Conservation (phyloP, 1,284 basidiomycete genomes). For the Boletus albobrunnescens region DNA sequence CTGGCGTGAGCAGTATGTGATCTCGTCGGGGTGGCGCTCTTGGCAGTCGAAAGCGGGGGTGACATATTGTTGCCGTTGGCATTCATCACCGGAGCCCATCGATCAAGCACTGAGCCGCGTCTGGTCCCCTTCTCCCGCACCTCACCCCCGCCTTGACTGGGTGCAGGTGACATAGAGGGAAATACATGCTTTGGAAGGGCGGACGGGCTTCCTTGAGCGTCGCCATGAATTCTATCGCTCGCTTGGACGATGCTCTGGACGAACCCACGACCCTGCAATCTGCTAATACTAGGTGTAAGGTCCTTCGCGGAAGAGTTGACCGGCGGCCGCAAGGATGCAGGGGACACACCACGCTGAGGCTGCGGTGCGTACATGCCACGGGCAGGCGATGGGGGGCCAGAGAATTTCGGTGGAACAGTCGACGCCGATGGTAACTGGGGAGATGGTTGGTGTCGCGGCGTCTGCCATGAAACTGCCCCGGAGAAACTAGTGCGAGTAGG, state of each 20-base stretch:
- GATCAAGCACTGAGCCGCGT: conserved; percentile 59
- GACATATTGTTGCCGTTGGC: conserved; percentile 18
- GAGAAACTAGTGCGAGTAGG: conserved; percentile 15
- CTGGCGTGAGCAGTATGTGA: conserved; percentile 10
- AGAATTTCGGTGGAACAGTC: conserved; percentile 24
- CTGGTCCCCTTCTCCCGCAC: conserved; percentile 34
- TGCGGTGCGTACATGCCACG: conserved; percentile 49
- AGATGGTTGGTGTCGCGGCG: conserved; percentile 24
- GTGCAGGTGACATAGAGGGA: conserved; percentile 34
- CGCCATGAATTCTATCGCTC: conserved; percentile 47
- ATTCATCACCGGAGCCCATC: conserved; percentile 51
- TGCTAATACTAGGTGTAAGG: conserved; percentile 72
- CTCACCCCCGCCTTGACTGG: conserved; percentile 30
- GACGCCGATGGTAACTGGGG: conserved; percentile 24
- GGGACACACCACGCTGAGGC: conserved; percentile 46
- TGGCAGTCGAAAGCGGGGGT: conserved; percentile 37
- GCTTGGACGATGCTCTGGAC: conserved; percentile 75
- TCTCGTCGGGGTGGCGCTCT: conserved; percentile 30
- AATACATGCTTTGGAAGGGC: conserved; percentile 20
- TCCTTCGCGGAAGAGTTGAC: conserved; percentile 48
- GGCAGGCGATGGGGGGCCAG: conserved; percentile 43
- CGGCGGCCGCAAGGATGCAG: conserved; percentile 56
- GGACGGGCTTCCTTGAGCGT: conserved; percentile 28
- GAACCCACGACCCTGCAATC: conserved; percentile 78
- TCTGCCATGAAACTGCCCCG: conserved; percentile 24